Evolutionary conservation across 2,329 filamentous ascomycete genomes (phyloP), one percentile per base, ranked within the genome.

Genomic region (Cadophora gregata): DNA sequence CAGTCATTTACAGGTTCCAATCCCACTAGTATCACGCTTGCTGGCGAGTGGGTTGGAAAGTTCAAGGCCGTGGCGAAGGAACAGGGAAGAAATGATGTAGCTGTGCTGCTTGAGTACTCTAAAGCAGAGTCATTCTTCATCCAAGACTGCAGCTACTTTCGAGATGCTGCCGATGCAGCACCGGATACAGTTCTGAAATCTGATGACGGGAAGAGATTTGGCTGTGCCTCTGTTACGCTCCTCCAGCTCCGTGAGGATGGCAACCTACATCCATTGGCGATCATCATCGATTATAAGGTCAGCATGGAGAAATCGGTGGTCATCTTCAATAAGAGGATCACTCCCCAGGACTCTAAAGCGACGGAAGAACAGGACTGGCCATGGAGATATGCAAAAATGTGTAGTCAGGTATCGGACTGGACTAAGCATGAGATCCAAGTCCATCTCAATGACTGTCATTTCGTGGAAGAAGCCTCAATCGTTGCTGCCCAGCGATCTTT

Each of bases 311-410:
- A 42, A 3, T 42, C 38, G 5, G 38, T 42, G 3, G 38, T 42
- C 12, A 42, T 42, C 38, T 42, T 42, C 38, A 42, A 42, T 19
- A 42, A 42, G 38, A 42, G 38, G 12, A 12, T 42, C 14, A 42
- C 38, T 12, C 38, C 38, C 1, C 12, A 16, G 8, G 38, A 42
- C 38, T 42, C 38, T 16, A 42, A 29, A 24, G 10, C 53, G 3
- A 56, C 31, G 25, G 79, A 84, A 67, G 78, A 77, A 60, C 72
- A 74, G 1, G 83, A 85, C 74, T 85, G 82, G 81, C 77, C 82
- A 0, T 85, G 83, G 83, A 75, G 83, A 53, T 85, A 84, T 70
- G 83, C 83, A 24, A 85, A 85, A 73, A 83, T 79, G 0, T 84
- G 81, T 56, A 79, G 79, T 1, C 82, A 84, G 65, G 77, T 79